A percentile compares a stretch with the other conserved stretches of the same genome.
phyloP scores from a whole-genome alignment of 768 basidiomycete genomes.

The Tubosaeta sp. region DNA sequence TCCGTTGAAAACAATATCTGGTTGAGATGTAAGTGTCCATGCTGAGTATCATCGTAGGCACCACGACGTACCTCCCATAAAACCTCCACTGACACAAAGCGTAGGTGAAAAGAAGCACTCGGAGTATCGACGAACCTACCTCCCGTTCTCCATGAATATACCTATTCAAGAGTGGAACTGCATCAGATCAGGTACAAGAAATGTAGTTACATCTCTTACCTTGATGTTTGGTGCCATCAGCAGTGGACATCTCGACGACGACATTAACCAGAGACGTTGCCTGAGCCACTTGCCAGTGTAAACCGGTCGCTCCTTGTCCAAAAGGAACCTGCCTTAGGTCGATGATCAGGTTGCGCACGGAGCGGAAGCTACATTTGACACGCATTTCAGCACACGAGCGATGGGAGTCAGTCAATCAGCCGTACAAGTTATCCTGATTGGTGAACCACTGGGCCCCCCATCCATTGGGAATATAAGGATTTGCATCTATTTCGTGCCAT shows the following conservation, averaged over 20 bases:
- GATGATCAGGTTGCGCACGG: slow-evolving; percentile 70
- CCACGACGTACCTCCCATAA: slow-evolving; percentile 49
- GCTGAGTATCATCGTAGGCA: neutral
- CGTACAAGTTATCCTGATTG: slow-evolving; percentile 24
- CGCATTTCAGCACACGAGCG: neutral
- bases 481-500: slow-evolving; percentile 44
- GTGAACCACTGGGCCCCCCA: slow-evolving; percentile 21
- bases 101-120: neutral
- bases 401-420: neutral
- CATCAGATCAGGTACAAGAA: neutral
- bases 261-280: slow-evolving; percentile 71
- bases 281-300: slow-evolving; percentile 86
- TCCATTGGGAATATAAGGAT: slow-evolving; percentile 65
- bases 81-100: slow-evolving; percentile 34
- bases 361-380: slow-evolving; percentile 48
- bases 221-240: slow-evolving; percentile 57
- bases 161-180: slow-evolving; percentile 13
- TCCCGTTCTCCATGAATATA: slow-evolving; percentile 79
- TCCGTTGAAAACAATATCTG: slow-evolving; percentile 43
- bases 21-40: neutral
- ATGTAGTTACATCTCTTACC: slow-evolving; percentile 34
- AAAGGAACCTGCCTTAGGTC: slow-evolving; percentile 58
- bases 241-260: slow-evolving; percentile 64
- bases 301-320: slow-evolving; percentile 49
- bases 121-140: slow-evolving; percentile 15